phyloP scores from a whole-genome alignment of 495 filamentous ascomycete species.

The Lophiostoma macrostomum region DNA sequence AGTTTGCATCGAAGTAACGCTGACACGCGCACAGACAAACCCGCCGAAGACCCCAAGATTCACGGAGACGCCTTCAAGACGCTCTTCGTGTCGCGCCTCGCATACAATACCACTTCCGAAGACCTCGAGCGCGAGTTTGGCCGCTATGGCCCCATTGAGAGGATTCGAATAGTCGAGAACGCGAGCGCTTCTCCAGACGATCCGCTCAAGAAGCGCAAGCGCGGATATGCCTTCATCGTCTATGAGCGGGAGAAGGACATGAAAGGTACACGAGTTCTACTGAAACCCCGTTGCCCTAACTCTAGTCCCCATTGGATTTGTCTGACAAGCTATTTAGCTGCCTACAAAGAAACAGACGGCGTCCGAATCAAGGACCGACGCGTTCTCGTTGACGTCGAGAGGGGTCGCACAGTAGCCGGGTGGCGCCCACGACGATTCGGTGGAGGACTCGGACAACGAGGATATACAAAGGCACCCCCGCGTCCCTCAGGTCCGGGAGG shows the following conservation, averaged over 20 bases:
- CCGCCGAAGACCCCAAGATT: conserved; percentile 70
- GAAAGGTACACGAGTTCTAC: too few relatives aligned
- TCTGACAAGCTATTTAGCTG: conserved; percentile 53
- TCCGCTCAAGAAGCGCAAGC: conserved; percentile 76
- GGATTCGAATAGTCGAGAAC: conserved; percentile 84
- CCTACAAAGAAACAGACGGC: conserved; percentile 85
- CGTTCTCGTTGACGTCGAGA: conserved; percentile 92
- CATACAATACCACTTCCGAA: conserved; percentile 80
- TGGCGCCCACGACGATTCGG: conserved; percentile 93
- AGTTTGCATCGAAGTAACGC: not conserved
- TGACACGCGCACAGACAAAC: conserved; percentile 33
- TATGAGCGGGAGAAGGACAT: conserved; percentile 98
- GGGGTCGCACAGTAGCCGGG: conserved; percentile 88
- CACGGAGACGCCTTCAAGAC: conserved; percentile 94
- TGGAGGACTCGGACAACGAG: conserved; percentile 86
- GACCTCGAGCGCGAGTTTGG: conserved; percentile 94
- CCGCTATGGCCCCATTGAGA: conserved; percentile 90
- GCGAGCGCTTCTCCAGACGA: conserved; percentile 66
- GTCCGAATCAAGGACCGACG: conserved; percentile 88
- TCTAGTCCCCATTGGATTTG: not conserved
- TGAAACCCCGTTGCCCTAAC: not conserved
- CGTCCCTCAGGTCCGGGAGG: conserved; percentile 61
- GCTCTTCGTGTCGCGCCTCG: conserved; percentile 85
- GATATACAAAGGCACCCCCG: conserved; percentile 83
- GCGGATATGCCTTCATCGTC: conserved; percentile 94